phyloP scores from a whole-genome alignment of 2,329 filamentous ascomycete genomes.

The Catunica adiposa region DNA sequence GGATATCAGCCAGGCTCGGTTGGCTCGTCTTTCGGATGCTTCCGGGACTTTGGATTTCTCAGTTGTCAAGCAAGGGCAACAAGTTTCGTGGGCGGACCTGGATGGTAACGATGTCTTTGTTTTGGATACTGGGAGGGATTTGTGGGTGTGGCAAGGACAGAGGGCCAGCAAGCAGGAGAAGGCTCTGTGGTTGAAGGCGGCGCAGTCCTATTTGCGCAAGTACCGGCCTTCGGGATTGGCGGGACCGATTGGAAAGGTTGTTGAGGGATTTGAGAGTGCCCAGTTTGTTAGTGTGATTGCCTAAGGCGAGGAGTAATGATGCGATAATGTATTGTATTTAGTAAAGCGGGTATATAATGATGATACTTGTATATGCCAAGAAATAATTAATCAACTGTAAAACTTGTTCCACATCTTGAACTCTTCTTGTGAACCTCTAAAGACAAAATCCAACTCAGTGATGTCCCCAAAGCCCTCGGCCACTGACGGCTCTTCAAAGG shows the following conservation, averaged over 20 bases:
- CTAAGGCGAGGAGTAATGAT: neutral
- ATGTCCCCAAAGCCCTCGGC: constrained; percentile 77
- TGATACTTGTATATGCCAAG: neutral
- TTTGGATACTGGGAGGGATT: constrained; percentile 36
- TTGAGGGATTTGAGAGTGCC: constrained; percentile 37
- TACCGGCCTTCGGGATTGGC: constrained; percentile 1
- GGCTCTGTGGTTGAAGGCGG: constrained; percentile 41
- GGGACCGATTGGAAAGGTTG: constrained; percentile 37
- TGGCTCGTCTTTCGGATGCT: constrained; percentile 48
- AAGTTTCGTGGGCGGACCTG: constrained; percentile 31
- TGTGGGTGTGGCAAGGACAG: constrained; percentile 52
- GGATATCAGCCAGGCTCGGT: constrained; percentile 20
- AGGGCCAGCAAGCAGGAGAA: constrained; percentile 42
- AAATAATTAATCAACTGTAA: constrained; percentile 40
- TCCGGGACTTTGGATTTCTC: constrained; percentile 40
- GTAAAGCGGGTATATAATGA: neutral
- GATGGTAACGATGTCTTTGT: constrained; percentile 46
- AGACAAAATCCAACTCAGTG: constrained; percentile 56
- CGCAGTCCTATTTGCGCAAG: constrained; percentile 36
- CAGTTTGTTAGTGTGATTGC: constrained; percentile 34
- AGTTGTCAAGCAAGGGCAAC: constrained; percentile 37
- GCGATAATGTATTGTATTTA: neutral
- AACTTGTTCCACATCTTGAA: constrained; percentile 58
- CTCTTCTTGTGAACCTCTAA: constrained; percentile 52
- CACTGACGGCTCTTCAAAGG: constrained; percentile 54